phyloP scores from a whole-genome alignment of 2,329 filamentous ascomycete genomes.

The Fusarium keratoplasticum region DNA sequence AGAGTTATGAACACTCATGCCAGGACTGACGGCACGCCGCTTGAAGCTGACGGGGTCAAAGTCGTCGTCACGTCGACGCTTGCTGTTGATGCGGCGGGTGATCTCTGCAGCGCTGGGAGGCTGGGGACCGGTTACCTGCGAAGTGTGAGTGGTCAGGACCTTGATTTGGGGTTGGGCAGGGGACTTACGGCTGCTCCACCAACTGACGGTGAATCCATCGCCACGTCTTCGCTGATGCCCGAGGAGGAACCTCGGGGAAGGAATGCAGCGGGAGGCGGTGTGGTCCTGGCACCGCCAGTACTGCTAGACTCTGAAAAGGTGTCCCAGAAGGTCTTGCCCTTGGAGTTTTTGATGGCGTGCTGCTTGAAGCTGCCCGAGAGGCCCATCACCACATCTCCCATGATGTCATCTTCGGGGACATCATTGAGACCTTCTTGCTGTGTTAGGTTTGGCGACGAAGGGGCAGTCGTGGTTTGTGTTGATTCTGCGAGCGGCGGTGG shows the following conservation, averaged over 20 bases:
- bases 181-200: conserved; percentile 50
- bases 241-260: conserved; percentile 70
- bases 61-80: conserved; percentile 90
- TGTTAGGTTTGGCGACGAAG: conserved; percentile 77
- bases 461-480: conserved; percentile 65
- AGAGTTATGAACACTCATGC: conserved; percentile 90
- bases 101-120: conserved; percentile 78
- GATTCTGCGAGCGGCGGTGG: conserved; percentile 55
- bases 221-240: conserved; percentile 75
- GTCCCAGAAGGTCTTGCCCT: conserved; percentile 79
- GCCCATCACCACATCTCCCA: conserved; percentile 64
- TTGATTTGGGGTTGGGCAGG: conserved; percentile 5
- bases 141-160: conserved; percentile 36
- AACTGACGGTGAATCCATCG: conserved; percentile 75
- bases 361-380: conserved; percentile 79
- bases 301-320: conserved; percentile 77
- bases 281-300: conserved; percentile 61
- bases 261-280: conserved; percentile 74
- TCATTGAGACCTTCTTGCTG: conserved; percentile 75
- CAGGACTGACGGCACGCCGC: conserved; percentile 88
- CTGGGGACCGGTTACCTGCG: conserved; percentile 50
- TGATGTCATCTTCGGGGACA: conserved; percentile 76
- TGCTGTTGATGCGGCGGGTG: conserved; percentile 81
- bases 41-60: conserved; percentile 91
- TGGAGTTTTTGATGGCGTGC: conserved; percentile 78